Evolutionary conservation across 495 filamentous ascomycete genomes (phyloP).

Genomic region (Trypethelium eluteriae): DNA sequence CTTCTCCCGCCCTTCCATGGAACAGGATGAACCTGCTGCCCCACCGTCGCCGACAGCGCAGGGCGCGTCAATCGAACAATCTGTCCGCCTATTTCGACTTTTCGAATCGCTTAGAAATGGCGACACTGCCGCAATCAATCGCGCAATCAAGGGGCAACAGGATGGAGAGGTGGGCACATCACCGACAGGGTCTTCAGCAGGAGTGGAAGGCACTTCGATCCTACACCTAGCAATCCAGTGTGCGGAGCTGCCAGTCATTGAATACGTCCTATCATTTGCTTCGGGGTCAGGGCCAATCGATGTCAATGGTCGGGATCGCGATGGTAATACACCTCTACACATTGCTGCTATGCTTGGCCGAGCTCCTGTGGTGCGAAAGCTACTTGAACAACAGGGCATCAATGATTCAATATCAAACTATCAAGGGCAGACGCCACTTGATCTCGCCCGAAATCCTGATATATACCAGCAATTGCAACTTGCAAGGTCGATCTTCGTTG

Average conservation of each 20-base stretch:
- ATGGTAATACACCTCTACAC: slow-evolving; percentile 91
- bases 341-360: slow-evolving; percentile 77
- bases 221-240: slow-evolving; percentile 96
- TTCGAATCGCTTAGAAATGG: slow-evolving; percentile 88
- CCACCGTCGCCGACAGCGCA: slow-evolving; percentile 29
- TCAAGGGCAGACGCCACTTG: slow-evolving; percentile 75
- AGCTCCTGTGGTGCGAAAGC: slow-evolving; percentile 63
- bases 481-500: slow-evolving; percentile 80
- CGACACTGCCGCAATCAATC: slow-evolving; percentile 82
- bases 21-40: not conserved
- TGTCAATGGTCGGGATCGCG: slow-evolving; percentile 80
- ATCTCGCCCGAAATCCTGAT: slow-evolving; percentile 81
- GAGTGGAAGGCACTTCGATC: slow-evolving; percentile 72
- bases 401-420: slow-evolving; percentile 91
- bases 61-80: slow-evolving; percentile 74
- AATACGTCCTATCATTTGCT: slow-evolving; percentile 72
- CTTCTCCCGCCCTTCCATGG: not conserved
- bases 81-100: slow-evolving; percentile 84
- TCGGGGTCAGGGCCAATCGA: slow-evolving; percentile 56
- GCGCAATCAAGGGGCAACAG: slow-evolving; percentile 64
- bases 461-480: slow-evolving; percentile 95
- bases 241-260: slow-evolving; percentile 89
- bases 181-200: slow-evolving; percentile 35
- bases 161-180: slow-evolving; percentile 22
- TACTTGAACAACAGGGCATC: slow-evolving; percentile 70